phyloP scores from a whole-genome alignment of 1,284 basidiomycete species.

The Marasmius sp. region DNA sequence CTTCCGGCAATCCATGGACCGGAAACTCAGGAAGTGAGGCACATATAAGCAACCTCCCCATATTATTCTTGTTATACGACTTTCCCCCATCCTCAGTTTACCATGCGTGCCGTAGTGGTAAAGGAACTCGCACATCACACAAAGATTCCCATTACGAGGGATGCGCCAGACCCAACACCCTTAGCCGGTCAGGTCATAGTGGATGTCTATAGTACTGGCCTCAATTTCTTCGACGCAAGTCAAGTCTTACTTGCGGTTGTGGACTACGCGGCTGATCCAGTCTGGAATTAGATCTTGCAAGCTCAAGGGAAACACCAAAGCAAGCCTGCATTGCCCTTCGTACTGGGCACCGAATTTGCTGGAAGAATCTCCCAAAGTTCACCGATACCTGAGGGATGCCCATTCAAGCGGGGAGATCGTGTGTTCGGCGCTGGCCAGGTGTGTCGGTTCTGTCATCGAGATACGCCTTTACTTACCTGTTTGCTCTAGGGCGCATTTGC shows the following conservation, averaged over 20 bases:
- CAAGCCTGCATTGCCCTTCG: constrained; percentile 83
- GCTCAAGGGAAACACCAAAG: constrained; percentile 87
- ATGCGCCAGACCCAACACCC: constrained; percentile 62
- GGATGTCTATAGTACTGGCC: constrained; percentile 76
- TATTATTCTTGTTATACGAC: neutral
- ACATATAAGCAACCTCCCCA: no score
- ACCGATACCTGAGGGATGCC: constrained; percentile 82
- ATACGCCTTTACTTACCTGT: neutral
- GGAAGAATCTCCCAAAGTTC: constrained; percentile 75
- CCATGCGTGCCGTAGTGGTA: constrained; percentile 82
- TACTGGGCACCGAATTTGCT: constrained; percentile 84
- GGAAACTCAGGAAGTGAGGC: no score
- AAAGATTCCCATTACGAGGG: constrained; percentile 54
- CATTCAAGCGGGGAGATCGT: constrained; percentile 80
- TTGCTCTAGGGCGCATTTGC: constrained; percentile 72
- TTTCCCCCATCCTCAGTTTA: constrained; percentile 5
- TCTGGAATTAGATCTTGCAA: constrained; percentile 65
- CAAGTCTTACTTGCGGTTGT: neutral
- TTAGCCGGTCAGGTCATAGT: constrained; percentile 69
- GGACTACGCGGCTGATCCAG: neutral
- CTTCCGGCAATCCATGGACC: no score
- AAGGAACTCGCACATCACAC: constrained; percentile 74
- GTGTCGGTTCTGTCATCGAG: neutral
- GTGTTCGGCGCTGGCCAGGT: constrained; percentile 77
- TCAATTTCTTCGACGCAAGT: constrained; percentile 81